These are phyloP conservation scores for Russula griseocarnosa DNA, from an alignment of 768 basidiomycete genomes.

Conservation along the genomic window DNA sequence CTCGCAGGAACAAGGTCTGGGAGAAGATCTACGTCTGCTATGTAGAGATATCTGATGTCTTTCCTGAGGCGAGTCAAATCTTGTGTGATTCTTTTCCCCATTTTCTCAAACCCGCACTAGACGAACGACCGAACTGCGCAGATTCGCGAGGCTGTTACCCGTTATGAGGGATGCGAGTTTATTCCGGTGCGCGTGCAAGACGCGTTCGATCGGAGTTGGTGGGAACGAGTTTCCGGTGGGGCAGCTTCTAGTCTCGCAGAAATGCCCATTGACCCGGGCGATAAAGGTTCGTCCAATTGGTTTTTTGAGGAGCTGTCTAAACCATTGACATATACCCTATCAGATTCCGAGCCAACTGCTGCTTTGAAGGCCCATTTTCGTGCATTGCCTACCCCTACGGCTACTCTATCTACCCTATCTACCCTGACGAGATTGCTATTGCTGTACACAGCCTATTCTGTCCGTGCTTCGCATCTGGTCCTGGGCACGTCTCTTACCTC, in stretches of 20 bases:
- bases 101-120: slow-evolving; percentile 35
- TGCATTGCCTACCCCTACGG: slow-evolving; percentile 72
- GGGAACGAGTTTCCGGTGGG: slow-evolving; percentile 45
- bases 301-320: slow-evolving; percentile 18
- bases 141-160: slow-evolving; percentile 43
- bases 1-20: slow-evolving; percentile 61
- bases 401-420: slow-evolving; percentile 54
- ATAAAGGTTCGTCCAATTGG: slow-evolving; percentile 44
- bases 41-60: slow-evolving; percentile 61
- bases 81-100: neutral
- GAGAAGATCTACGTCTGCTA: slow-evolving; percentile 59
- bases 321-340: slow-evolving; percentile 4
- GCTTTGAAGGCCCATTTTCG: slow-evolving; percentile 51
- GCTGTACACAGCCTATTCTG: slow-evolving; percentile 57
- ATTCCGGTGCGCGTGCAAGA: slow-evolving; percentile 64
- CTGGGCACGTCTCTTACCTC: slow-evolving; percentile 79
- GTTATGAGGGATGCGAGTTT: slow-evolving; percentile 53
- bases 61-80: slow-evolving; percentile 50
- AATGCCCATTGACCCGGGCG: slow-evolving; percentile 46
- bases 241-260: slow-evolving; percentile 26
- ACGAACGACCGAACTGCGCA: slow-evolving; percentile 53
- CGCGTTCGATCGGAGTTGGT: slow-evolving; percentile 69
- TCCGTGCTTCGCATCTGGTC: slow-evolving; percentile 66
- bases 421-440: slow-evolving; percentile 64
- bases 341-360: slow-evolving; percentile 30